Evolutionary conservation across 2,329 filamentous ascomycete genomes (phyloP).

Genomic region (Ascochyta koolunga): DNA sequence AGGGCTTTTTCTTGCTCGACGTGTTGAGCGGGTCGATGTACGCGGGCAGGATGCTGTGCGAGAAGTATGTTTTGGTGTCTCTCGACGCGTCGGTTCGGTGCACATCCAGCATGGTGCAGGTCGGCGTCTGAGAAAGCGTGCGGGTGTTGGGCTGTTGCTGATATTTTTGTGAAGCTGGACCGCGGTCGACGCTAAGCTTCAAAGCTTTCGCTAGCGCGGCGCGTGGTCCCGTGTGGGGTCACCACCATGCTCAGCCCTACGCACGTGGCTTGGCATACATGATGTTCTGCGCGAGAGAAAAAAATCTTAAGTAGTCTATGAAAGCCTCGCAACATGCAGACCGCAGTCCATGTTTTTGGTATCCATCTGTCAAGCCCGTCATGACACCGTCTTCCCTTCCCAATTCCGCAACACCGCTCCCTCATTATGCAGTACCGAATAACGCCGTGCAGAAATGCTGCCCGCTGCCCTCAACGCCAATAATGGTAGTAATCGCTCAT

Average conservation of each 20-base stretch:
- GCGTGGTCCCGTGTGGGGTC: background rate
- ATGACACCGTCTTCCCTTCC: no score
- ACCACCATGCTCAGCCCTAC: constrained; percentile 2
- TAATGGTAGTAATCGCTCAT: background rate
- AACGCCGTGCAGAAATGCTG: constrained; percentile 1
- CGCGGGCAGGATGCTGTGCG: constrained; percentile 67
- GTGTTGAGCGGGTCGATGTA: constrained; percentile 69
- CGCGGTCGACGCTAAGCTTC: background rate
- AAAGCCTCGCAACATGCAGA: background rate
- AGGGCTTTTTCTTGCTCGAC: constrained; percentile 73
- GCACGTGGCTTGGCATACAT: background rate
- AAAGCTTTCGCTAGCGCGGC: constrained; percentile 7
- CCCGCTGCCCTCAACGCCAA: background rate
- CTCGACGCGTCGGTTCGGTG: constrained; percentile 39
- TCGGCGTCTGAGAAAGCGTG: background rate
- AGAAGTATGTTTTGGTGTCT: constrained; percentile 73
- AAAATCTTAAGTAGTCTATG: background rate
- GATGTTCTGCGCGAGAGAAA: no score
- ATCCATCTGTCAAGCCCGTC: constrained; percentile 1
- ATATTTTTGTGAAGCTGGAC: background rate
- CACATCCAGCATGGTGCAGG: constrained; percentile 40
- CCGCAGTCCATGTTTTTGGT: background rate
- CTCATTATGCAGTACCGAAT: background rate
- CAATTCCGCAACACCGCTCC: background rate
- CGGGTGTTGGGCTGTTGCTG: no score